phyloP scores from a whole-genome alignment of 1,284 basidiomycete species.

The Uromyces viciae-fabae region DNA sequence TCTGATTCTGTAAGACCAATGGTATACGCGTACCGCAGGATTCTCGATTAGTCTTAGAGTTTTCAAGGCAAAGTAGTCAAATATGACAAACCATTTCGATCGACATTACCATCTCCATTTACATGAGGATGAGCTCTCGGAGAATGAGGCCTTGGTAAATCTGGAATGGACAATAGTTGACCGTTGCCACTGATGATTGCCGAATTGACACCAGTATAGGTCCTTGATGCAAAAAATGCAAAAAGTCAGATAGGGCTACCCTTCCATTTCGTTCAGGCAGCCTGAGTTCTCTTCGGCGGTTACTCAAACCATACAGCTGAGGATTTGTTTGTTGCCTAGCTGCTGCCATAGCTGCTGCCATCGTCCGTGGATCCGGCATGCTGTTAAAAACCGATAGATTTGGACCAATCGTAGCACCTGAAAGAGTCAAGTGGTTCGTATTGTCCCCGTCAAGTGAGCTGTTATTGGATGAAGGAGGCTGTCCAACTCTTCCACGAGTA shows the following conservation, averaged over 20 bases:
- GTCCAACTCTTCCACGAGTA: neutral
- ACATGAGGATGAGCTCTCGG: too few species aligned
- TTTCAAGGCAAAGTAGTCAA: too few species aligned
- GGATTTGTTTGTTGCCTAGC: constrained; percentile 41
- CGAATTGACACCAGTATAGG: constrained; percentile 6
- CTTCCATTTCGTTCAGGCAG: constrained; percentile 22
- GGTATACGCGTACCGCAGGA: too few species aligned
- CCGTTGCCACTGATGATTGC: constrained; percentile 13
- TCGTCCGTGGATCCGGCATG: constrained; percentile 35
- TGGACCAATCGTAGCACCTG: constrained; percentile 23
- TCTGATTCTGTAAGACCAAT: too few species aligned
- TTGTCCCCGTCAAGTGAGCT: neutral
- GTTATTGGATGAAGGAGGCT: constrained; percentile 3
- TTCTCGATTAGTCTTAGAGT: too few species aligned
- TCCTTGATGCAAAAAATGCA: constrained; percentile 4
- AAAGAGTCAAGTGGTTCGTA: constrained; percentile 4
- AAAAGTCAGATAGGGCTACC: constrained; percentile 5
- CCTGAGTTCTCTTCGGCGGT: constrained; percentile 22
- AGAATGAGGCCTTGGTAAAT: neutral
- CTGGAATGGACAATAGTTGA: constrained; percentile 18
- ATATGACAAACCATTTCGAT: too few species aligned
- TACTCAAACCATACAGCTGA: constrained; percentile 11
- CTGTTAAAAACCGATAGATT: constrained; percentile 39
- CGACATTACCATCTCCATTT: too few species aligned
- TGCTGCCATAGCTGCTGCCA: constrained; percentile 39